Percentiles rank a stretch among this genome's conserved stretches.
Evolutionary conservation across 306 rosid species (phyloP).

Genomic region (Dalbergia cochinchinensis): DNA sequence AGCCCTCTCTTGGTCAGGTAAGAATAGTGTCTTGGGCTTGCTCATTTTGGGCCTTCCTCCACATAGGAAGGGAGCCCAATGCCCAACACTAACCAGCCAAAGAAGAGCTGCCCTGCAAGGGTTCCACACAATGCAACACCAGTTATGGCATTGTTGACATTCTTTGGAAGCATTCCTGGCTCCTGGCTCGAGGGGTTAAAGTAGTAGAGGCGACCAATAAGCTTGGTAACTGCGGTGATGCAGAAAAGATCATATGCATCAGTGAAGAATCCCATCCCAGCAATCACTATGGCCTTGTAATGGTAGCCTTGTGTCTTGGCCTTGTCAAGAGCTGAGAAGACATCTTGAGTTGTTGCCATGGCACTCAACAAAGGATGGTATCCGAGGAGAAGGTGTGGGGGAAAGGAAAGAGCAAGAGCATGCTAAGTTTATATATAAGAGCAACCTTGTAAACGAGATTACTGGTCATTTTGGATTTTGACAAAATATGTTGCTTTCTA

Average conservation of each 20-base stretch:
- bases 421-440: constrained; percentile 38
- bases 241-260: constrained; percentile 75
- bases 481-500: constrained; percentile 41
- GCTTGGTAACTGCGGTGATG: constrained; percentile 63
- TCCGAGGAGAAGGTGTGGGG: constrained; percentile 21
- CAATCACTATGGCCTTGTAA: constrained; percentile 62
- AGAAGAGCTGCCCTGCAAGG: constrained; percentile 66
- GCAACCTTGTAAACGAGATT: background rate
- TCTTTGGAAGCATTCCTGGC: constrained; percentile 57
- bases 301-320: constrained; percentile 69
- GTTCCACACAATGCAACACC: constrained; percentile 67
- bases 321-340: constrained; percentile 64
- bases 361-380: constrained; percentile 30
- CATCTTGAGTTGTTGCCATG: constrained; percentile 50
- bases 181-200: constrained; percentile 40
- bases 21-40: no score
- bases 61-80: no score
- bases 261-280: constrained; percentile 76
- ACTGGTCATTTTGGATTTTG: constrained; percentile 39
- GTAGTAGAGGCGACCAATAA: constrained; percentile 65
- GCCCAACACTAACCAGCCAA: no score
- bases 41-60: no score
- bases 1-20: no score
- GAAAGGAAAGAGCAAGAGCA: constrained; percentile 13
- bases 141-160: constrained; percentile 61